Evolutionary conservation across 352 stramenopile species (phyloP), one percentile per base, ranked within the genome.

Genomic region (Phytophthora capsici): DNA sequence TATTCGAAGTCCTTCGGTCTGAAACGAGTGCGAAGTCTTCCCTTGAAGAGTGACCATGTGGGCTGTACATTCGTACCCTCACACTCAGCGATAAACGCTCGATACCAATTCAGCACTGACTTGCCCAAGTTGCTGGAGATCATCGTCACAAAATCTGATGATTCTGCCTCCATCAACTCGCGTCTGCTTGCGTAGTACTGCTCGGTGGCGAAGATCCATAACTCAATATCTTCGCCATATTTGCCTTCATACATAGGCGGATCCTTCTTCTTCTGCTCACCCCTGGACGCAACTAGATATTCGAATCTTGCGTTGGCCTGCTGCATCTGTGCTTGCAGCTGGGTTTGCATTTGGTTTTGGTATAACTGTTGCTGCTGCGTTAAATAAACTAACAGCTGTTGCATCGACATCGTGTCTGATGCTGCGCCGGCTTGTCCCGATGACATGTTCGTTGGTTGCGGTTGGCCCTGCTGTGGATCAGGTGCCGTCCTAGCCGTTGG

Each of bases 161-260:
- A 13, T 13, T 60, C 25, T 23, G 52, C 25, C 17, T 60, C n/a
- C 41, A 61, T 53, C 16, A 61, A 13, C n/a, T 43, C 41, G 8
- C 41, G 25, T 45, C 36, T 53, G 41, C 25, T 57, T n/a, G 49
- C 49, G 14, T 57, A 57, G 9, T 57, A 57, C 16, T 47, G 12
- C 34, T 46, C 49, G 1, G 22, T 61, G 17, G 40, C 30, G 43
- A 53, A 61, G 53, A 61, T 61, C 30, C 32, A 61, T 12, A 50
- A 26, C n/a, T 17, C 38, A 8, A 59, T 34, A 8, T 51, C 52
- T 50, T 51, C 26, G n/a, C 40, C 40, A 6, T 43, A 59, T 41
- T 59, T 51, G 4, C 51, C 51, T 38, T 59, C 51, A 44, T 32
- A 43, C 19, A 14, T 59, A 14, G 52, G 38, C 16, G 52, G 23